Base-by-base conservation (phyloP, 2,329 filamentous ascomycete species). In the Juglanconis sp. region DNA sequence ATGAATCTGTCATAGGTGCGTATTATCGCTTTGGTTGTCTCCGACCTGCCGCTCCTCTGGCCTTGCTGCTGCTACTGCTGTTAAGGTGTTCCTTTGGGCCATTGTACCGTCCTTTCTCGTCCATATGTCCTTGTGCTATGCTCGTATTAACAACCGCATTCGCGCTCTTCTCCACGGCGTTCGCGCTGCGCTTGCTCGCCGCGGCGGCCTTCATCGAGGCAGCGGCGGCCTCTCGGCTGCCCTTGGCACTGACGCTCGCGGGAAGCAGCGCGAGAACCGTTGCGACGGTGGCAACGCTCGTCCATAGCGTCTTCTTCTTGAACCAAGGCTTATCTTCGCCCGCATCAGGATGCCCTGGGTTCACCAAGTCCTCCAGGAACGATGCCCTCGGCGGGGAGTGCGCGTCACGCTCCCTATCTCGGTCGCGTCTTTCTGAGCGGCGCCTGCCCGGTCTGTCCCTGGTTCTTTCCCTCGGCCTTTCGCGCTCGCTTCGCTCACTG, bases 221-320 rank as follows among this genome's bases (percentile, higher is more conserved):
- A 5, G 50, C 56, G 1, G 56, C 56, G 1, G 56, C 56, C 50
- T 59, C 56, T 40, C 53, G 56, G 35, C 56, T 59, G 17, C 49
- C 56, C n/a, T 42, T 59, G 15, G 56, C 56, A 5, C 48, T 53
- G 9, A 59, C 56, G 3, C 49, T 53, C 11, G 56, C 56, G 10
- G 56, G 56, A 4, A 59, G 15, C 3, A 59, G 50, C 40, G 56
- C 56, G 31, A 54, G 44, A 15, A 59, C 56, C 2, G 56, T 59
- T 17, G 56, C 56, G 48, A 59, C 47, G 4, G 50, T 59, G 15
- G 56, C 56, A 10, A 59, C 56, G 50, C 56, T 54, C 34, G 56
- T 34, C 56, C 56, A 59, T 2, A 59, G 34, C 3, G 56, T 59
- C 56, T 59, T 59, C 15, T 59, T 59, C 42, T 59, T 59, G 42